Evolutionary conservation across 192 early-diverging fungal genomes (phyloP), one percentile per base, ranked within the genome.

Genomic region (Chytriomyces sp.): DNA sequence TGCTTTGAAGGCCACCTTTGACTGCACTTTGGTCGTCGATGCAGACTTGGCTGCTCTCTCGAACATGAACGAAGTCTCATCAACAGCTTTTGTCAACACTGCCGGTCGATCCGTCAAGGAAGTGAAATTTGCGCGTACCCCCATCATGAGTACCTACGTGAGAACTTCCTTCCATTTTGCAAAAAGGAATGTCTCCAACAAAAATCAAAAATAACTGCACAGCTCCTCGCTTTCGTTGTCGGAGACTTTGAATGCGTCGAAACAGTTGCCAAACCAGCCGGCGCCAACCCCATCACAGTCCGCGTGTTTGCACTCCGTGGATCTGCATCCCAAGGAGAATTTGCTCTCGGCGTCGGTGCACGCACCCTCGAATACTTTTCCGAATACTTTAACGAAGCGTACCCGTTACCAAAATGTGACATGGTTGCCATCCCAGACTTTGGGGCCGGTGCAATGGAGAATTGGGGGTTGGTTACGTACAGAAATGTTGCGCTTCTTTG

Each of bases 391-490:
- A 88, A 86, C 69, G 91, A 93, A 61, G 89, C 90, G 6, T 97
- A 98, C 79, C 94, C 95, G n/a, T 85, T 98, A 24, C 95, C 95
- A 64, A 69, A 72, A 50, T 72, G 0, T 0, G 91, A 92, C 78
- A 87, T 93, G 81, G 85, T 98, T 45, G 94, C 95, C 50, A 93
- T 98, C 75, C 95, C 93, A 50, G 95, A 96, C 79, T 97, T 97
- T 84, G 90, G 90, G 64, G 90, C 1, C 6, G 69, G 50, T 60
- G 86, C 86, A 16, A 96, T 97, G 96, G 96, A 97, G 84, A 98
- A 98, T 85, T 98, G 96, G 96, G 96, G 96, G 69, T 82, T 97
- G 45, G 89, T 98, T 50, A 98, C 95, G 7, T 97, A 94, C 77
- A 90, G 95, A 61, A 90, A 92, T 28, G 87, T 91, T 26, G 88